Evolutionary conservation across 306 rosid genomes (phyloP).

Genomic region (Trifolium fragiferum): DNA sequence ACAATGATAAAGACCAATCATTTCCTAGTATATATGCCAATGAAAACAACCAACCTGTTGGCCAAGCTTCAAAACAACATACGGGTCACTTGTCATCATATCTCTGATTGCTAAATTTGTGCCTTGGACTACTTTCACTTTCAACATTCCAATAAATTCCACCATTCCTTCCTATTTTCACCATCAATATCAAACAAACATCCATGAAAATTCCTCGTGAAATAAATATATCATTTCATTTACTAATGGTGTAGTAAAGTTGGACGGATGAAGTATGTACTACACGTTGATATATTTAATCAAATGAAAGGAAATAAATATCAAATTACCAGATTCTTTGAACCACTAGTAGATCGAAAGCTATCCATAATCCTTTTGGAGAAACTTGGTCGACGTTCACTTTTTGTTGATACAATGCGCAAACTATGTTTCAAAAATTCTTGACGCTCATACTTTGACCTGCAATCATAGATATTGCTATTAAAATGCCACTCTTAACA

Average conservation of each 20-base stretch:
- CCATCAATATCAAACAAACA: slow-evolving; percentile 48
- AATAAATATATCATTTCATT: slow-evolving; percentile 20
- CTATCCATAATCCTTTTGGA: slow-evolving; percentile 58
- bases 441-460: slow-evolving; percentile 89
- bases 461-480: slow-evolving; percentile 44
- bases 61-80: slow-evolving; percentile 86
- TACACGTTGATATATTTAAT: slow-evolving; percentile 12
- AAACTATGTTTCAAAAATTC: slow-evolving; percentile 87
- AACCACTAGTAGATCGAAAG: slow-evolving; percentile 58
- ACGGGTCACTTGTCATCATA: slow-evolving; percentile 95
- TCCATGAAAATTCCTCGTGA: slow-evolving; percentile 24
- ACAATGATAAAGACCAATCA: slow-evolving; percentile 23
- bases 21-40: slow-evolving; percentile 28
- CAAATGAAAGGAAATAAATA: slow-evolving; percentile 39
- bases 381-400: slow-evolving; percentile 48
- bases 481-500: slow-evolving; percentile 36
- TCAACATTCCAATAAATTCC: slow-evolving; percentile 81
- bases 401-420: slow-evolving; percentile 67
- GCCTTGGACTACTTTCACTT: slow-evolving; percentile 88
- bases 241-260: slow-evolving; percentile 31
- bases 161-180: slow-evolving; percentile 72
- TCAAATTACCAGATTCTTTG: slow-evolving; percentile 57
- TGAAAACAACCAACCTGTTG: slow-evolving; percentile 65
- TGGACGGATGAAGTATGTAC: slow-evolving; percentile 16
- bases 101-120: slow-evolving; percentile 90